A percentile compares a stretch with the other conserved stretches of the same genome.
These are phyloP conservation scores for Glaciozyma martinii DNA, from an alignment of 768 basidiomycete species.

Conservation along the genomic window DNA sequence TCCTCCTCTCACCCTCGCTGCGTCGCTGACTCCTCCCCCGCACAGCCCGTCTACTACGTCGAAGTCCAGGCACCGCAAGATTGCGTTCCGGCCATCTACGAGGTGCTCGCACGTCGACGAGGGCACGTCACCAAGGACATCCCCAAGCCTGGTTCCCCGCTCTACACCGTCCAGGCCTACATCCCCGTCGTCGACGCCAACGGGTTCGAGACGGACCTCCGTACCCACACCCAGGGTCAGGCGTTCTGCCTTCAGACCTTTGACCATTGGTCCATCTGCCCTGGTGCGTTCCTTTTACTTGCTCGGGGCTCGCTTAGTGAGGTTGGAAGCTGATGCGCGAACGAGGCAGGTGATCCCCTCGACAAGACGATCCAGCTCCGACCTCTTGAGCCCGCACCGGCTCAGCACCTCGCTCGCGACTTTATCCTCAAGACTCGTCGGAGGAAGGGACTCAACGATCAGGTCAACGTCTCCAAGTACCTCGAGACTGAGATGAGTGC, in stretches of 20 bases:
- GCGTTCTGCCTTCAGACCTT: slow-evolving; percentile 98
- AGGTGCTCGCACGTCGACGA: slow-evolving; percentile 91
- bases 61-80: slow-evolving; percentile 99
- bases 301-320: too few species aligned
- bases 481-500: background rate
- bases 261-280: slow-evolving; percentile 99
- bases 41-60: slow-evolving; percentile 94
- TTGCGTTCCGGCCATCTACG: slow-evolving; percentile 97
- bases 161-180: slow-evolving; percentile 95
- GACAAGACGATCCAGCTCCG: slow-evolving; percentile 94
- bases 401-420: slow-evolving; percentile 87
- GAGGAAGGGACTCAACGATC: slow-evolving; percentile 91
- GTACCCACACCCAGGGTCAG: slow-evolving; percentile 96
- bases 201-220: slow-evolving; percentile 94
- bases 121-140: slow-evolving; percentile 99
- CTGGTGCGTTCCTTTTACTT: slow-evolving; percentile 53
- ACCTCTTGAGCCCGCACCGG: slow-evolving; percentile 92
- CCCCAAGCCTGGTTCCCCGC: slow-evolving; percentile 92
- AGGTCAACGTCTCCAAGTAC: slow-evolving; percentile 80
- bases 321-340: background rate
- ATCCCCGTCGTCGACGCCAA: slow-evolving; percentile 98
- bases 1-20: slow-evolving; percentile 1
- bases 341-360: slow-evolving; percentile 73
- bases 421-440: slow-evolving; percentile 91
- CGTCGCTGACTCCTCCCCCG: background rate